Base-by-base conservation (phyloP, 2,329 filamentous ascomycete genomes). In the Epichloe scottii region DNA sequence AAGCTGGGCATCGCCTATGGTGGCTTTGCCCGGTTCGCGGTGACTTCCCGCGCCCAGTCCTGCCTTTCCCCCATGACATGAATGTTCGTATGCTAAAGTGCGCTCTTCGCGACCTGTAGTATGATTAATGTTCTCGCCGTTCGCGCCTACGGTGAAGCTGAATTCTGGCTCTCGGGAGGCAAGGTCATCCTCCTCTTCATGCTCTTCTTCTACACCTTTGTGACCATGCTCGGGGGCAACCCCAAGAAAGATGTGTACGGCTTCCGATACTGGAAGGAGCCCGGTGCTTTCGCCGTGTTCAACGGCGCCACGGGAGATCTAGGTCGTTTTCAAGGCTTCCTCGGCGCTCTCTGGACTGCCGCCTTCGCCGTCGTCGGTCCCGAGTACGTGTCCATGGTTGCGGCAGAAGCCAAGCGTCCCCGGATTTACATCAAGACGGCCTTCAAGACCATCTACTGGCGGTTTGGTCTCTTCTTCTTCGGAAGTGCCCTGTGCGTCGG, bases 151-250 rank as follows among this genome's bases (percentile, higher is more conserved):
- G 83, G 84, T 55, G 82, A 87, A 62, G 78, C 82, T 11, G 86
- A 90, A 60, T 90, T 90, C 59, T 82, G 76, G 76, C 69, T 82
- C 3, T 76, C 77, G 2, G 68, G 67, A 39, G 80, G 81, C 55
- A 86, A 87, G 63, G 73, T 86, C 35, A 63, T 86, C 21, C 71
- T 87, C 45, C 84, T 85, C 57, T 70, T 82, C 53, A 79, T 81
- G 12, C 71, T 87, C 49, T 83, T 88, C 63, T 68, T 74, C 60
- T 89, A 85, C 66, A 89, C 87, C n/a, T 85, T 91, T 61, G 74
- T 91, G 58, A 82, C 81, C 46, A 89, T 89, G 83, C 71, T 88
- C 7, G 87, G 86, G 37, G 87, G 84, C 33, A 90, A 90, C 57
- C 87, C 87, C 0, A 62, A 80, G 5, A 70, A 78, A 46, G 82